Percentiles rank a stretch among this genome's conserved stretches.
phyloP scores from a whole-genome alignment of 202 grass and related monocot genomes.

The Saccharum hybrid region DNA sequence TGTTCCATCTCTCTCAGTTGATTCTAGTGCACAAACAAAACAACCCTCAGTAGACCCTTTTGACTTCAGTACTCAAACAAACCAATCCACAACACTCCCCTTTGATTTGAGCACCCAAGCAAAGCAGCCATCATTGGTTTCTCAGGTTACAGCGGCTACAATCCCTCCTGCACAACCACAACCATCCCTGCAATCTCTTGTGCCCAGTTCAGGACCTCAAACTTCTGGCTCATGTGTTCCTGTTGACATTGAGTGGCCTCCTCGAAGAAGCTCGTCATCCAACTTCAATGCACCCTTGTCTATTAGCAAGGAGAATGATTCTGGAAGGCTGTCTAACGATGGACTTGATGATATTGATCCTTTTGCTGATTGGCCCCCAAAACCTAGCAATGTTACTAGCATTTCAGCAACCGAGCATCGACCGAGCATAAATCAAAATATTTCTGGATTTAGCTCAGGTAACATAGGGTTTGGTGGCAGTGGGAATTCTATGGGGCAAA shows the following conservation, averaged over 20 bases:
- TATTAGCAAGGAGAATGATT: slow-evolving; percentile 59
- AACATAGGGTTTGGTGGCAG: slow-evolving; percentile 52
- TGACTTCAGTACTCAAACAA: slow-evolving; percentile 62
- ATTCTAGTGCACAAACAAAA: slow-evolving; percentile 50
- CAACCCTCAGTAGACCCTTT: slow-evolving; percentile 44
- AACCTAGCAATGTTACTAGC: slow-evolving; percentile 46
- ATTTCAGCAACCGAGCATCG: slow-evolving; percentile 44
- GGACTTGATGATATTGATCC: slow-evolving; percentile 82
- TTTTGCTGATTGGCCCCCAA: slow-evolving; percentile 97
- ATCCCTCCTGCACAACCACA: slow-evolving; percentile 42
- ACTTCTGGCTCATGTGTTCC: slow-evolving; percentile 62
- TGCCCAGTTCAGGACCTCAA: slow-evolving; percentile 54
- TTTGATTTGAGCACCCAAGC: slow-evolving; percentile 53
- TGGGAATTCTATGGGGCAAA: slow-evolving; percentile 52
- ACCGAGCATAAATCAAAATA: slow-evolving; percentile 50
- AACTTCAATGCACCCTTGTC: slow-evolving; percentile 44
- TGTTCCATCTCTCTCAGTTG: slow-evolving; percentile 43
- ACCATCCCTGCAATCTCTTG: slow-evolving; percentile 55
- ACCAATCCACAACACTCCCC: slow-evolving; percentile 43
- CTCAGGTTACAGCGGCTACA: slow-evolving; percentile 51
- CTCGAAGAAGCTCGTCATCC: slow-evolving; percentile 64
- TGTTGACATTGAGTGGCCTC: slow-evolving; percentile 96
- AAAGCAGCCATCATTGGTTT: slow-evolving; percentile 46
- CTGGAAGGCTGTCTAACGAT: slow-evolving; percentile 42
- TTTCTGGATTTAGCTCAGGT: slow-evolving; percentile 52